Evolutionary conservation across 768 basidiomycete species (phyloP).

Genomic region (Ephemerocybe angulata): DNA sequence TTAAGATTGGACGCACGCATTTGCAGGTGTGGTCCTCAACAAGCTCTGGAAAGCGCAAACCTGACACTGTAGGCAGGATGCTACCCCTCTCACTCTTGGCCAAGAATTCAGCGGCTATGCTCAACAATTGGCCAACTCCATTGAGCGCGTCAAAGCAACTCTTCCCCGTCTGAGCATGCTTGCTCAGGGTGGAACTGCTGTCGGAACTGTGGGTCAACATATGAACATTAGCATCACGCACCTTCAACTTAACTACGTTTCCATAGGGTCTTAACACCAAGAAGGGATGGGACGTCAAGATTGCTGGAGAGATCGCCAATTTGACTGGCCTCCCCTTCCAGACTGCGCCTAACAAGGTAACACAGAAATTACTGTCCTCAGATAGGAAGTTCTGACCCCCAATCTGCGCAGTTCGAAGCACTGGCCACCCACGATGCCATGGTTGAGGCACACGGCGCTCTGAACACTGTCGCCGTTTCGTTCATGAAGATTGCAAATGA

Average conservation of each 20-base stretch:
- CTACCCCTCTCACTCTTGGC: slow-evolving; percentile 94
- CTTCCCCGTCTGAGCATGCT: slow-evolving; percentile 84
- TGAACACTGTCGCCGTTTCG: slow-evolving; percentile 94
- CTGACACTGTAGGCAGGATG: slow-evolving; percentile 57
- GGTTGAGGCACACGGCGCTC: slow-evolving; percentile 93
- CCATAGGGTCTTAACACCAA: slow-evolving; percentile 91
- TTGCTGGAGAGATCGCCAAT: slow-evolving; percentile 88
- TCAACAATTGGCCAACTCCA: slow-evolving; percentile 88
- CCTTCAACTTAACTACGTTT: slow-evolving; percentile 2
- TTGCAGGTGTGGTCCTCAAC: slow-evolving; percentile 52
- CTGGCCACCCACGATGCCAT: slow-evolving; percentile 97
- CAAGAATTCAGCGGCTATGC: slow-evolving; percentile 99
- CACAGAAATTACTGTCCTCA: slow-evolving; percentile 5
- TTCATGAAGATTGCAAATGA: slow-evolving; percentile 99
- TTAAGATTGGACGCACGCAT: slow-evolving; percentile 98
- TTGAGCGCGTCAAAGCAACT: slow-evolving; percentile 75
- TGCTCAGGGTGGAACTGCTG: slow-evolving; percentile 97
- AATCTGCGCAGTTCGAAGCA: slow-evolving; percentile 77
- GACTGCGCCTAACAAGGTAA: slow-evolving; percentile 96
- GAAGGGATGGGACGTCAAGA: slow-evolving; percentile 92
- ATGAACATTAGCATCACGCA: neutral
- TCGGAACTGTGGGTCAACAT: slow-evolving; percentile 75
- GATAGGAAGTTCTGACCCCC: slow-evolving; percentile 1
- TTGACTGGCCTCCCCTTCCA: slow-evolving; percentile 88
- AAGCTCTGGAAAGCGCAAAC: neutral